phyloP scores from a whole-genome alignment of 208 protist genomes.

The Acanthamoeba rhysodes region DNA sequence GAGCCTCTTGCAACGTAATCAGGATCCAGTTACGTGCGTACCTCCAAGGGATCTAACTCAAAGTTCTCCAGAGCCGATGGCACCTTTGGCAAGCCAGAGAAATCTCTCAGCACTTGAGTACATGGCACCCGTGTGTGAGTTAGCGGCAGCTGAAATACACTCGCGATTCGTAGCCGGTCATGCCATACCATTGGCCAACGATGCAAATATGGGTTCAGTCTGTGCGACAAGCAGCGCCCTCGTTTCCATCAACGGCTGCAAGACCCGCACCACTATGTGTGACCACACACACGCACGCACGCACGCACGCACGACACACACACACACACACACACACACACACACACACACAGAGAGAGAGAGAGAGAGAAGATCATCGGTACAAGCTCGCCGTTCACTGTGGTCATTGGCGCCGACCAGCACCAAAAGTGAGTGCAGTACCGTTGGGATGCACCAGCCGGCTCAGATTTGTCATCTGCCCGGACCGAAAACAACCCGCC shows the following conservation, averaged over 20 bases:
- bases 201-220: constrained; percentile 49
- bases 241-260: constrained; percentile 41
- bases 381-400: too few relatives aligned
- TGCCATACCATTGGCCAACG: constrained; percentile 21
- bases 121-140: too few relatives aligned
- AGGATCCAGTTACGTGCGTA: neutral
- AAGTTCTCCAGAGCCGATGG: neutral
- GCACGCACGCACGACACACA: too few relatives aligned
- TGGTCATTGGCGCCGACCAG: too few relatives aligned
- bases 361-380: too few relatives aligned
- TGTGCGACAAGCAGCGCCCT: neutral
- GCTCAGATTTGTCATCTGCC: neutral
- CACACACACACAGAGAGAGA: too few relatives aligned
- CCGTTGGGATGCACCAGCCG: constrained; percentile 29
- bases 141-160: too few relatives aligned
- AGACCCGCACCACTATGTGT: constrained; percentile 11
- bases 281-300: too few relatives aligned
- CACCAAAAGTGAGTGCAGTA: too few relatives aligned
- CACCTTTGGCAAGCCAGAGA: constrained; percentile 22
- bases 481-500: neutral
- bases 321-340: too few relatives aligned
- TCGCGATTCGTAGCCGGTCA: neutral
- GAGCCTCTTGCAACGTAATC: neutral
- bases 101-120: neutral
- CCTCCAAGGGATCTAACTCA: constrained; percentile 2